Evolutionary conservation across 805 yeast genomes (phyloP).

Genomic region (Kluyveromyces nonfermentans): DNA sequence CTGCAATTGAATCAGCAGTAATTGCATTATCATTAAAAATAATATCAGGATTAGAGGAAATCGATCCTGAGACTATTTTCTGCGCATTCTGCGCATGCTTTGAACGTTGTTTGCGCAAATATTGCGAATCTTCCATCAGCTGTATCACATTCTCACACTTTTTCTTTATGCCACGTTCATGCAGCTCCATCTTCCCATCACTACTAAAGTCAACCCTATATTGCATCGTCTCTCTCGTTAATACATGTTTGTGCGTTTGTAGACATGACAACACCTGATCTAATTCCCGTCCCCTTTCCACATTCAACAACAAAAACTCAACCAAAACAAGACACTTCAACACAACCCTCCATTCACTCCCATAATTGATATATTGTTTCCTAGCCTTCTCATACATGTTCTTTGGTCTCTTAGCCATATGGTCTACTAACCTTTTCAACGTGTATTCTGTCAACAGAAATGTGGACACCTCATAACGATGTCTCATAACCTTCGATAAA

Average conservation of each 20-base stretch:
- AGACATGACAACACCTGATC: constrained; percentile 26
- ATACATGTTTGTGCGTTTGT: constrained; percentile 26
- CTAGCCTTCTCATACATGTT: constrained; percentile 31
- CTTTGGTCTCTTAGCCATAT: constrained; percentile 29
- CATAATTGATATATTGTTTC: constrained; percentile 33
- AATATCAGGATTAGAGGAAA: constrained; percentile 7
- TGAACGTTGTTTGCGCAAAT: constrained; percentile 24
- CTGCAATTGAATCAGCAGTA: constrained; percentile 13
- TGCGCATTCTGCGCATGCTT: constrained; percentile 21
- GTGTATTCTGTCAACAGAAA: constrained; percentile 29
- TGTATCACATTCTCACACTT: constrained; percentile 26
- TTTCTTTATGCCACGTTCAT: constrained; percentile 29
- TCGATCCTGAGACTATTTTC: constrained; percentile 20
- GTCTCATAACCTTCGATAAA: constrained; percentile 28
- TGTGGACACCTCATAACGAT: constrained; percentile 24
- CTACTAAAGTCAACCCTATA: constrained; percentile 25
- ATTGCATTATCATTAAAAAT: constrained; percentile 13
- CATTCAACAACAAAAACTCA: constrained; percentile 28
- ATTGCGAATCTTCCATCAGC: constrained; percentile 22
- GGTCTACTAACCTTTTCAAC: constrained; percentile 29
- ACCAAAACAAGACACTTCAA: constrained; percentile 30
- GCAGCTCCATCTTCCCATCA: constrained; percentile 32
- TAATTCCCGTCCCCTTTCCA: constrained; percentile 26
- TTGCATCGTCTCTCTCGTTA: constrained; percentile 23
- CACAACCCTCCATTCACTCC: constrained; percentile 34